Base-by-base conservation (phyloP, 257 asterid genomes). In the Petrea volubilis region DNA sequence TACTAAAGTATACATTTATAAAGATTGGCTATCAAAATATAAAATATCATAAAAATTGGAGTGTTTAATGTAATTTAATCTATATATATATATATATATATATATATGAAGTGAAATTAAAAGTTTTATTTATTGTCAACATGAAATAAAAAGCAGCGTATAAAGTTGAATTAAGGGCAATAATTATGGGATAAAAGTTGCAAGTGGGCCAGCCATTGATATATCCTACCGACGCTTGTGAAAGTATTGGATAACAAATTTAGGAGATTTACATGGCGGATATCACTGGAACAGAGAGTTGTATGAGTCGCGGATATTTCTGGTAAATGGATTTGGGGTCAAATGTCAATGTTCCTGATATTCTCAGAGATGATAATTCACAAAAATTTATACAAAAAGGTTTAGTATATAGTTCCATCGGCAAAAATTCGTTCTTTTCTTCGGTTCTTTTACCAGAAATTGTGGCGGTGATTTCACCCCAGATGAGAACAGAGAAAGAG, bases 201-300 rank as follows among this genome's bases (percentile, higher is more conserved):
- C 41, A 17, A 40, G 67, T 43, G 77, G 73, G 67, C 43, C 62
- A 51, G 56, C 43, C 36, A 4, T 41, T 52, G 5, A 0, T 0
- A 38, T 8, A 28, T 61, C 64, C 65, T 61, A 71, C 82, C 80
- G 81, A 75, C 83, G 62, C n/a, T 56, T 65, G 50, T 59, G 44
- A 44, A 20, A 51, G 72, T 65, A 70, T 15, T 20, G 51, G 67
- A 12, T 38, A 38, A 38, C 43, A 38, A 38, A 38, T 66, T 41
- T n/a, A 34, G n/a, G 12, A 28, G 41, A 62, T 12, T 38, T 21
- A 68, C 36, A 68, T 75, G 80, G 55, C 68, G 9, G 3, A n/a
- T 25, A 8, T 62, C 41, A 73, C 20, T 69, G 73, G 74, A 25
- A 46, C 44, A 33, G 31, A 33, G 31, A 21, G 24, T 41, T 0